phyloP scores from a whole-genome alignment of 768 basidiomycete species.

The Mycena vulgaris region DNA sequence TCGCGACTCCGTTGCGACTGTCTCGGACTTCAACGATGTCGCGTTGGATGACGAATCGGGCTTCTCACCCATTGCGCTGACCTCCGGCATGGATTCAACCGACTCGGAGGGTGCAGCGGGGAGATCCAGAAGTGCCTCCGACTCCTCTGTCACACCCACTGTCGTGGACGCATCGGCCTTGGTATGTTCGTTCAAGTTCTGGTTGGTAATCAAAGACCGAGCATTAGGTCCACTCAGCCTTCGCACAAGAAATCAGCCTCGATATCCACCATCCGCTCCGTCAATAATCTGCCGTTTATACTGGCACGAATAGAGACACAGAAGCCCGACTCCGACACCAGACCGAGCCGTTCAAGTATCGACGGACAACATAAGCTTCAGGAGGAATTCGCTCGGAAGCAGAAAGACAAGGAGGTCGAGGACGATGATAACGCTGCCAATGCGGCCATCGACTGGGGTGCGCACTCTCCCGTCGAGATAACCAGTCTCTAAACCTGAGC shows the following conservation, averaged over 20 bases:
- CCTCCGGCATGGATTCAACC: constrained; percentile 38
- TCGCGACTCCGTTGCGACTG: constrained; percentile 51
- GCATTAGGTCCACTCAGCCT: constrained; percentile 42
- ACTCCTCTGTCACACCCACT: constrained; percentile 59
- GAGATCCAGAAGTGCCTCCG: constrained; percentile 48
- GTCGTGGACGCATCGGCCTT: constrained; percentile 42
- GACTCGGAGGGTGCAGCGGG: constrained; percentile 3
- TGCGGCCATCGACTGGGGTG: constrained; percentile 83
- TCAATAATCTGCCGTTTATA: constrained; percentile 67
- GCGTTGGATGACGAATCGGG: constrained; percentile 64
- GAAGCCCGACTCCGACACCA: constrained; percentile 54
- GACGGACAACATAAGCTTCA: constrained; percentile 82
- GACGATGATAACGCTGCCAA: constrained; percentile 52
- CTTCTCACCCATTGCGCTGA: constrained; percentile 57
- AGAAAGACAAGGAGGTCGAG: constrained; percentile 61
- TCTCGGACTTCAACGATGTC: constrained; percentile 78
- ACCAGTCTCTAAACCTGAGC: constrained; percentile 13
- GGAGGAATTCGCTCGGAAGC: constrained; percentile 79
- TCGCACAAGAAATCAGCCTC: constrained; percentile 78
- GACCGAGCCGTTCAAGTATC: constrained; percentile 62
- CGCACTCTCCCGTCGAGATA: constrained; percentile 38
- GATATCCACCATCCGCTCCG: constrained; percentile 69
- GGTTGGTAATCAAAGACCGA: constrained; percentile 25
- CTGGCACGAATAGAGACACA: constrained; percentile 68
- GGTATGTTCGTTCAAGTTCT: constrained; percentile 11